phyloP scores from a whole-genome alignment of 257 asterid species.

The Solanum clarkiae region DNA sequence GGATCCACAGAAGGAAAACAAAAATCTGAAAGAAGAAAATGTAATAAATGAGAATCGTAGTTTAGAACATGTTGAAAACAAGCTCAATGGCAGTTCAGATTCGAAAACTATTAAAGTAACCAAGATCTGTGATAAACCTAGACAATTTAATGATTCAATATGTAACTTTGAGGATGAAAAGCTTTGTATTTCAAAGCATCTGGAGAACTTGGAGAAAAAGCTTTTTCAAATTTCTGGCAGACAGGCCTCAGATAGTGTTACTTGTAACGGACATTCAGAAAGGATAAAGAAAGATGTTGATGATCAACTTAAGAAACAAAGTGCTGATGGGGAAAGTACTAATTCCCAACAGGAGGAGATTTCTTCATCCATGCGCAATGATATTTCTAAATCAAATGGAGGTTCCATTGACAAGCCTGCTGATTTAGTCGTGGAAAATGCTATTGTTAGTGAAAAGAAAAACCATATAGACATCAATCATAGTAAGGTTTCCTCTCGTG shows the following conservation, averaged over 20 bases:
- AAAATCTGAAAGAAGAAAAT: background rate
- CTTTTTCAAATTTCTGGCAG: constrained; percentile 26
- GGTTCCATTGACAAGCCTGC: constrained; percentile 2
- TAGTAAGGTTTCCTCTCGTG: constrained; percentile 1
- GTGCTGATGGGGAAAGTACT: background rate
- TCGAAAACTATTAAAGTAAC: constrained; percentile 1
- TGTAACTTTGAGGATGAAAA: constrained; percentile 39
- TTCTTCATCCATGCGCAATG: constrained; percentile 1
- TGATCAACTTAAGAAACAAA: background rate
- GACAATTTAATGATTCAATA: constrained; percentile 6
- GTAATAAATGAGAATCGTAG: background rate
- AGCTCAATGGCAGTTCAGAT: constrained; percentile 4
- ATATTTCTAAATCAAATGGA: constrained; percentile 4
- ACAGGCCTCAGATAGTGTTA: constrained; percentile 6
- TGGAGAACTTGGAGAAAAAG: background rate
- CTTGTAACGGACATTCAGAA: constrained; percentile 13
- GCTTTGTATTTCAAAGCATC: constrained; percentile 8
- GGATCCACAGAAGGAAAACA: constrained; percentile 8
- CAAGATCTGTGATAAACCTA: constrained; percentile 6
- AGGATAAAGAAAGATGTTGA: constrained; percentile 2
- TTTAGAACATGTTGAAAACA: constrained; percentile 1
- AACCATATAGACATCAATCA: background rate
- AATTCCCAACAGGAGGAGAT: constrained; percentile 10
- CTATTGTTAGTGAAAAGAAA: background rate
- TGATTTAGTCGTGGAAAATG: constrained; percentile 11